A percentile compares a stretch with the other conserved stretches of the same genome.
Evolutionary conservation across 306 rosid species (phyloP).

Genomic region (Quillaja saponaria): DNA sequence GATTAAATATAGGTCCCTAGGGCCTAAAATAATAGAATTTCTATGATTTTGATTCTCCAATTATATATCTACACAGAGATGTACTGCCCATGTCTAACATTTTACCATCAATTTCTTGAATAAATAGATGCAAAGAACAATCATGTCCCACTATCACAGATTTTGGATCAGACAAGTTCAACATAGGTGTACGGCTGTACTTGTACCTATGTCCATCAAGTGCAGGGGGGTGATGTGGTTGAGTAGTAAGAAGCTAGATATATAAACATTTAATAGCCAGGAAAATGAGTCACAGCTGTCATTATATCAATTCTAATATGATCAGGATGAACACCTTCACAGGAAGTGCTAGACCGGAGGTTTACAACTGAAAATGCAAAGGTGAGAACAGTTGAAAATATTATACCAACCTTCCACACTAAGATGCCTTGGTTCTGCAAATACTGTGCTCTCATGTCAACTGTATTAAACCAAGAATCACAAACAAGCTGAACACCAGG

Average conservation of each 20-base stretch:
- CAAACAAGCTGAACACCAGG: constrained; percentile 84
- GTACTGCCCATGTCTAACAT: constrained; percentile 13
- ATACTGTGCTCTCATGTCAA: constrained; percentile 91
- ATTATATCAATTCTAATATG: too few relatives aligned
- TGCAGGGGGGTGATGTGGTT: constrained; percentile 3
- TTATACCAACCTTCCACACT: constrained; percentile 88
- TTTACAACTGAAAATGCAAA: too few relatives aligned
- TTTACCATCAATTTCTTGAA: constrained; percentile 12
- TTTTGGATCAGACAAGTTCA: constrained; percentile 16
- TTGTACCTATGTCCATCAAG: constrained; percentile 1
- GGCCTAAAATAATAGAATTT: background rate
- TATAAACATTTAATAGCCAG: constrained; percentile 27
- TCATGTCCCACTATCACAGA: constrained; percentile 9
- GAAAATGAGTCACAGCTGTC: too few relatives aligned
- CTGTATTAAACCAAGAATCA: constrained; percentile 80
- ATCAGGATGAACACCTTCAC: too few relatives aligned
- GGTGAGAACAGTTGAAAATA: too few relatives aligned
- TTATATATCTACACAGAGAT: constrained; percentile 14
- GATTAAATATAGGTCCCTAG: constrained; percentile 10
- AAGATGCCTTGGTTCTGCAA: constrained; percentile 80
- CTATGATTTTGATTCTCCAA: background rate
- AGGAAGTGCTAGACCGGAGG: too few relatives aligned
- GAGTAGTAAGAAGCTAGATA: background rate
- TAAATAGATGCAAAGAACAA: background rate
- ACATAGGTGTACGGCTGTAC: too few relatives aligned